Evolutionary conservation across 495 filamentous ascomycete genomes (phyloP).

Genomic region (Talaromyces thailandensis): DNA sequence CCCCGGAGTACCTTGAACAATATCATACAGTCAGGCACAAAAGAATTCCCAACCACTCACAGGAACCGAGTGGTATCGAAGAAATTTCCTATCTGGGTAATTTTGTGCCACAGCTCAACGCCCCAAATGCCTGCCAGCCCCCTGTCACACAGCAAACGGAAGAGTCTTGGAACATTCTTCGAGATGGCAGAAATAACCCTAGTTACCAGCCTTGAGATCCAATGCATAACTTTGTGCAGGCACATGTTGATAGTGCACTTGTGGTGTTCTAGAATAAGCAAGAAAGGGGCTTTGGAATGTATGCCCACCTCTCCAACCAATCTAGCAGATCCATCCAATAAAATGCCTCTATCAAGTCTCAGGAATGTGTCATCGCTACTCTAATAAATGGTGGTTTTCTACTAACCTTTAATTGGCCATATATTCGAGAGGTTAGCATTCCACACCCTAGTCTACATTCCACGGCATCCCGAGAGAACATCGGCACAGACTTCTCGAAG

Average conservation of each 20-base stretch:
- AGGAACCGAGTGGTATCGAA: neutral
- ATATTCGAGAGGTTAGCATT: neutral
- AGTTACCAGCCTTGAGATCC: constrained; percentile 10
- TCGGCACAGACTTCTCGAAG: neutral
- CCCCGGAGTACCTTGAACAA: neutral
- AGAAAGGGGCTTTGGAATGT: neutral
- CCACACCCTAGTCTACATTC: constrained; percentile 1
- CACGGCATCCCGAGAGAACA: neutral
- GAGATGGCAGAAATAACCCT: constrained; percentile 9
- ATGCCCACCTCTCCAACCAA: neutral
- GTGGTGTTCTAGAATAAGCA: neutral
- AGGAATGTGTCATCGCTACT: neutral
- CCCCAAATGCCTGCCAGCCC: neutral
- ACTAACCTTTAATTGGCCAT: neutral
- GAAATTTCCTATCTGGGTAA: constrained; percentile 1
- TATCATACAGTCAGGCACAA: neutral
- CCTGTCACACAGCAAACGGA: neutral
- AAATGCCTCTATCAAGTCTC: neutral
- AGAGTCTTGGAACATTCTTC: neutral
- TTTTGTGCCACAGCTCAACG: neutral
- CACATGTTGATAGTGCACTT: neutral
- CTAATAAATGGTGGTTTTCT: neutral
- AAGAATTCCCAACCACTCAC: neutral
- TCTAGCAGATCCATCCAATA: neutral
- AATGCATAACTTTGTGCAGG: neutral